Conservation (phyloP, 2,329 filamentous ascomycete genomes). For the Colletotrichum lini region DNA sequence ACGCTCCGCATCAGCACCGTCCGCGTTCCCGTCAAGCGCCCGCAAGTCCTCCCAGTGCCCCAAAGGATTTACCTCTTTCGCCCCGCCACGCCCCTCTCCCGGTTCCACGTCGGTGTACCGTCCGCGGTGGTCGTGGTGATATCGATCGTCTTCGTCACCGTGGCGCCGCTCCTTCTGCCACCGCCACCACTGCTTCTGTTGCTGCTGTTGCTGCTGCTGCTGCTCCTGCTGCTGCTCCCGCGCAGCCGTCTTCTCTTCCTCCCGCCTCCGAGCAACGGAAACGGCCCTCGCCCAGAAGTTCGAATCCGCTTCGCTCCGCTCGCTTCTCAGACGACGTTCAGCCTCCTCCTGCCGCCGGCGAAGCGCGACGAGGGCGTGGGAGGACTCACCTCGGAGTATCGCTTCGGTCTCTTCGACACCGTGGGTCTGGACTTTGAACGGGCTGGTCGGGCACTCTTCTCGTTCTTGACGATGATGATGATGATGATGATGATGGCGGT, state of each 20-base stretch:
- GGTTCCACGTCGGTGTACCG: neutral
- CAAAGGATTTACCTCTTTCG: neutral
- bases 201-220: neutral
- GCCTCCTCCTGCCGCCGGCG: neutral
- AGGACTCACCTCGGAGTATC: slow-evolving; percentile 19
- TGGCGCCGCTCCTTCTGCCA: neutral
- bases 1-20: neutral
- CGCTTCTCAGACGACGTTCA: slow-evolving; percentile 3
- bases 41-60: too few species aligned
- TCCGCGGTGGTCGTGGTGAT: neutral
- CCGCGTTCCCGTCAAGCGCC: neutral
- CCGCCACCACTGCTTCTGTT: too few species aligned
- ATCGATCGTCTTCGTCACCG: neutral
- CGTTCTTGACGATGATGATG: neutral
- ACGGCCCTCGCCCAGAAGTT: neutral
- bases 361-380: neutral
- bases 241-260: slow-evolving; percentile 1
- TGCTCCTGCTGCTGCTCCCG: neutral
- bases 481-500: neutral
- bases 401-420: slow-evolving; percentile 12
- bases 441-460: neutral
- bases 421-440: neutral
- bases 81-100: neutral
- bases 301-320: neutral
- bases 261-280: neutral